These are phyloP conservation scores for Ophiostoma himal-ulmi DNA, from an alignment of 2,329 filamentous ascomycete species.

Conservation along the genomic window DNA sequence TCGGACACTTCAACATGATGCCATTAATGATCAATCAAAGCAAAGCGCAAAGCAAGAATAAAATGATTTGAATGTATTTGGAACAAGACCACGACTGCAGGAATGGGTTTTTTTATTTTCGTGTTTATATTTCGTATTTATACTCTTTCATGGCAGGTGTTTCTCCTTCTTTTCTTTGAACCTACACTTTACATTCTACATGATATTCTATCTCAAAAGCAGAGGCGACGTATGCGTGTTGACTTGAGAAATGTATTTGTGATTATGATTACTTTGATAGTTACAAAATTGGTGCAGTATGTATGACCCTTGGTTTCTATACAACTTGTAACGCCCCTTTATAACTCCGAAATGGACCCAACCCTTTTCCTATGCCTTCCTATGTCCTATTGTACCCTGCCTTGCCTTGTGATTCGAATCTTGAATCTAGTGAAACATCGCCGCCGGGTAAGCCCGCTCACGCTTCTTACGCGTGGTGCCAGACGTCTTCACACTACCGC, in stretches of 20 bases:
- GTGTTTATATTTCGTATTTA: conserved; percentile 12
- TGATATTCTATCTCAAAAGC: not conserved
- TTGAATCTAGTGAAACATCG: conserved; percentile 46
- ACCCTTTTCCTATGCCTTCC: not conserved
- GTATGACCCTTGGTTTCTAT: not conserved
- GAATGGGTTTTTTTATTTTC: not conserved
- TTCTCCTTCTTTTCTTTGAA: conserved; percentile 1
- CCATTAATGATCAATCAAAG: not conserved
- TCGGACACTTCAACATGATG: not conserved
- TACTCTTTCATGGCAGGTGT: conserved; percentile 15
- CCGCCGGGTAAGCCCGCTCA: conserved; percentile 56
- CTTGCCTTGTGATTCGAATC: not conserved
- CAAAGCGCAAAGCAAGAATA: not conserved
- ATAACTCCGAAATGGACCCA: not conserved
- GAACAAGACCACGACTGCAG: not conserved
- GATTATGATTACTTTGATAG: not conserved
- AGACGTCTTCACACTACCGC: conserved; percentile 42
- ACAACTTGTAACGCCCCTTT: conserved; percentile 1
- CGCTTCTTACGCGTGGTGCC: conserved; percentile 42
- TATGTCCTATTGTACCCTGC: not conserved
- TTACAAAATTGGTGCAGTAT: not conserved
- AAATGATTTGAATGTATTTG: conserved; percentile 3
- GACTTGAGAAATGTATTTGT: not conserved
- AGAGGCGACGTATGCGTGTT: not conserved
- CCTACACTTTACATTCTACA: not conserved